Evolutionary conservation across 768 basidiomycete species (phyloP).

Genomic region (Pisolithus sp.): DNA sequence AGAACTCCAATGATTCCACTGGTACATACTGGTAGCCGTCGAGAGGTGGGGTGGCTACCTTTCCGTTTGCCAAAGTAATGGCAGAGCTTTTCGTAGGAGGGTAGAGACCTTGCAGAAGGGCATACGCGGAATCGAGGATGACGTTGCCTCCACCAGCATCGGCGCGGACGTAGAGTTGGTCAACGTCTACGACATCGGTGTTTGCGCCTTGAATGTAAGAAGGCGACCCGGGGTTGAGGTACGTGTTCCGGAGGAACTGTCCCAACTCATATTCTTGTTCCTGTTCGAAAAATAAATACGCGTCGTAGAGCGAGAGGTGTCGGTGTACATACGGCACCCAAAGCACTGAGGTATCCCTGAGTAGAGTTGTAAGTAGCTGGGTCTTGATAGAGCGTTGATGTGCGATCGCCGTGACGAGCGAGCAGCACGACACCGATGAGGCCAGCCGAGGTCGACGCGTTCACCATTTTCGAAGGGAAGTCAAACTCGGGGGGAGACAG

Average conservation of each 20-base stretch:
- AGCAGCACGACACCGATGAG: constrained; percentile 70
- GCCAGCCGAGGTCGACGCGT: constrained; percentile 15
- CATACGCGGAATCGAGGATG: constrained; percentile 79
- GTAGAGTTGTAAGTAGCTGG: constrained; percentile 62
- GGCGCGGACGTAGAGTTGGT: constrained; percentile 66
- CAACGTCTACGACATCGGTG: constrained; percentile 59
- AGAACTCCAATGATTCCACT: constrained; percentile 51
- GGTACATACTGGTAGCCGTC: constrained; percentile 85
- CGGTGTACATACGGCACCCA: constrained; percentile 53
- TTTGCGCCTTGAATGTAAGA: constrained; percentile 64
- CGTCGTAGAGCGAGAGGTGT: background rate
- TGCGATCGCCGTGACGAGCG: constrained; percentile 72
- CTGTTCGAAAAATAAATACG: constrained; percentile 27
- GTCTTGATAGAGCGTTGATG: constrained; percentile 56
- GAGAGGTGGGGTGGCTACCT: constrained; percentile 65
- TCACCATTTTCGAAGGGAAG: constrained; percentile 16
- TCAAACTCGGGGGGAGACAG: background rate
- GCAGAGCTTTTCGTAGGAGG: constrained; percentile 63
- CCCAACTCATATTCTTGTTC: constrained; percentile 65
- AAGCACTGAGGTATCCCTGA: constrained; percentile 62
- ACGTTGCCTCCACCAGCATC: constrained; percentile 77
- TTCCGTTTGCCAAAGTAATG: constrained; percentile 68
- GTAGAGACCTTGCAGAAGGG: constrained; percentile 78
- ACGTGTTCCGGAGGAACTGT: constrained; percentile 48
- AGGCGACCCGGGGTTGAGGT: constrained; percentile 55